phyloP scores from a whole-genome alignment of 2,329 filamentous ascomycete species.

The Ceratocystis papillata region DNA sequence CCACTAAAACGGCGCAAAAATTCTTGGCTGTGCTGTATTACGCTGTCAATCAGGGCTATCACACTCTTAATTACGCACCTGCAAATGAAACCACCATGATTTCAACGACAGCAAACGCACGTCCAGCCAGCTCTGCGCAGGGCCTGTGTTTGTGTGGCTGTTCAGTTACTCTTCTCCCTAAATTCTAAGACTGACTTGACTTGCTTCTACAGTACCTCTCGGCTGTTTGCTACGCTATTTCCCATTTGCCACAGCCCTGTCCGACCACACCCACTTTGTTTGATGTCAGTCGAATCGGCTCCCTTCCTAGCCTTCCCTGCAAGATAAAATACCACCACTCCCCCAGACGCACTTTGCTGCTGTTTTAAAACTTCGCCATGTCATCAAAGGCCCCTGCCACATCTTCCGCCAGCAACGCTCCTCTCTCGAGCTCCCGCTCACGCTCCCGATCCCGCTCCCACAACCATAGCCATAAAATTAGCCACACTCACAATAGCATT shows the following conservation, averaged over 20 bases:
- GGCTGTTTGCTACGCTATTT: neutral
- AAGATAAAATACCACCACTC: neutral
- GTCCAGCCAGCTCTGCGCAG: neutral
- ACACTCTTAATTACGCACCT: neutral
- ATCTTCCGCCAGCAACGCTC: neutral
- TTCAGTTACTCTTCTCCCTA: neutral
- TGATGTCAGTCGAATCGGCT: constrained; percentile 6
- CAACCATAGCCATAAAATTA: neutral
- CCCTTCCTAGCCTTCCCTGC: neutral
- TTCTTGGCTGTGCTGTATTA: neutral
- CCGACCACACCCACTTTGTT: neutral
- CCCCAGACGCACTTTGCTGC: neutral
- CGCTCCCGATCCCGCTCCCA: constrained; percentile 4
- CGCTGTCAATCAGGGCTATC: neutral
- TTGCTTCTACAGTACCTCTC: neutral
- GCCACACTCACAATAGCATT: neutral
- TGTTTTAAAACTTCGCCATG: constrained; percentile 8
- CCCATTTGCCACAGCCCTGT: constrained; percentile 4
- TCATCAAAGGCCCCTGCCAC: constrained; percentile 4
- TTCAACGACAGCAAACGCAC: neutral
- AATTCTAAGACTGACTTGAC: neutral
- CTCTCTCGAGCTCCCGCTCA: constrained; percentile 7
- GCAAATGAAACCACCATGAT: neutral
- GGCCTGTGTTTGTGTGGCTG: neutral
- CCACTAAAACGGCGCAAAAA: constrained; percentile 1